Conservation (phyloP, 148 eudicot species). For the Rhododendron simsii region DNA sequence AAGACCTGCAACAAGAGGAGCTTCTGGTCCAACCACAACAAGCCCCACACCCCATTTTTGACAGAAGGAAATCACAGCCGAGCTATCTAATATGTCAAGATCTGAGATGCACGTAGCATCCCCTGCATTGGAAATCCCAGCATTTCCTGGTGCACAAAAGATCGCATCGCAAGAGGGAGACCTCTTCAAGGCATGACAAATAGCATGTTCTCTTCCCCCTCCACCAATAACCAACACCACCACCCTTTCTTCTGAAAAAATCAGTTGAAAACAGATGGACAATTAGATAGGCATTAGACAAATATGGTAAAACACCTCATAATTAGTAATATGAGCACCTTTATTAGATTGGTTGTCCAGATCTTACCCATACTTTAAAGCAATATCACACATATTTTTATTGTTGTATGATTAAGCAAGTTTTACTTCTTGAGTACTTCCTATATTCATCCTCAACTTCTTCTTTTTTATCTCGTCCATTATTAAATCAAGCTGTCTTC, state of each 20-base stretch:
- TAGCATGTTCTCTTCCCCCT: constrained; percentile 97
- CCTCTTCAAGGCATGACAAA: constrained; percentile 72
- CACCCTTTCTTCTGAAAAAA: constrained; percentile 54
- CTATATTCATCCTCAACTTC: not conserved
- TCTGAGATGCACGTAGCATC: constrained; percentile 74
- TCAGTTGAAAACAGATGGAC: not conserved
- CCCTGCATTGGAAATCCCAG: constrained; percentile 79
- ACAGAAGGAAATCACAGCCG: constrained; percentile 75
- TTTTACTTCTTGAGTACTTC: not conserved
- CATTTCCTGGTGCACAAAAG: constrained; percentile 90
- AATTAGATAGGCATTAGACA: not conserved
- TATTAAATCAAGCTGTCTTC: not conserved
- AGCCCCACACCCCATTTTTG: constrained; percentile 57
- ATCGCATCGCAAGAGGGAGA: constrained; percentile 67
- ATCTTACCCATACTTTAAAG: not conserved
- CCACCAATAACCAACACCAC: constrained; percentile 86
- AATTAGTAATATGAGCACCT: not conserved
- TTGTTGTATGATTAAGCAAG: not conserved
- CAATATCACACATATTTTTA: not conserved
- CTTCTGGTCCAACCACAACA: constrained; percentile 97
- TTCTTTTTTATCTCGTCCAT: not conserved
- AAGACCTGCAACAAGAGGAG: constrained; percentile 94
- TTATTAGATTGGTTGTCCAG: not conserved
- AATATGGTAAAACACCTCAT: not conserved
- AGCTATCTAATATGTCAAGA: constrained; percentile 59